Base-by-base conservation (phyloP, 192 early-diverging fungal species). In the Fimicolochytrium jonesii region DNA sequence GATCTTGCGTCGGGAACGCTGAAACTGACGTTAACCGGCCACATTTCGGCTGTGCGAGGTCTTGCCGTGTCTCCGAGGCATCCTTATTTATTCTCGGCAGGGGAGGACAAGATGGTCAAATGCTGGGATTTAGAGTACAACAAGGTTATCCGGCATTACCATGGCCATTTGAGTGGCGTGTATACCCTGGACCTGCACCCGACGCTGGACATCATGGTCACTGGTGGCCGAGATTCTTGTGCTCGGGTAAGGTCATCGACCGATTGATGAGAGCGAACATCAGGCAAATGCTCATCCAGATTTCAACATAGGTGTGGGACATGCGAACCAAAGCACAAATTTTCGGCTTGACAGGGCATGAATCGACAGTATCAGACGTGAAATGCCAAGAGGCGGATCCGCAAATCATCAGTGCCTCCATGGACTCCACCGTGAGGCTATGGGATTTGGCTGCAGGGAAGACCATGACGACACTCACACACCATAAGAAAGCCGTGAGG, bases 101-200 rank as follows among this genome's bases (percentile, higher is more conserved):
- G 94, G 45, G 97, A 99, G 70, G 97, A 99, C 77, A 99, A 99
- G 68, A 88, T 90, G 85, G 88, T 99, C 56, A 97, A 96, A 69
- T 99, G 95, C 74, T 99, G 97, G 97, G 97, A 99, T 76, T 70
- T 99, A 41, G 97, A 99, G 75, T 88, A 88, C 61, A 99, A 99
- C 80, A 97, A 98, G 69, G 97, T 97, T 45, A 95, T 99, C 61
- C 87, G 97, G 13, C 93, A 97, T 66, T 99, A 99, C 69, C 95
- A 99, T 61, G 97, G 97, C 0, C 97, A 99, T 77, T 71, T 99
- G 32, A 89, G 87, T 36, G 97, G 94, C 31, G 87, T 99, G 15
- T 99, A 97, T 67, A 84, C 90, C 17, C 52, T 99, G 51, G 82
- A 84, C 15, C 68, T 99, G 39, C 97, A 99, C 71, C 97, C 97